A percentile compares a stretch with the other conserved stretches of the same genome.
Conservation (phyloP, 176 grass and related monocot species). For the Musa acuminata region DNA sequence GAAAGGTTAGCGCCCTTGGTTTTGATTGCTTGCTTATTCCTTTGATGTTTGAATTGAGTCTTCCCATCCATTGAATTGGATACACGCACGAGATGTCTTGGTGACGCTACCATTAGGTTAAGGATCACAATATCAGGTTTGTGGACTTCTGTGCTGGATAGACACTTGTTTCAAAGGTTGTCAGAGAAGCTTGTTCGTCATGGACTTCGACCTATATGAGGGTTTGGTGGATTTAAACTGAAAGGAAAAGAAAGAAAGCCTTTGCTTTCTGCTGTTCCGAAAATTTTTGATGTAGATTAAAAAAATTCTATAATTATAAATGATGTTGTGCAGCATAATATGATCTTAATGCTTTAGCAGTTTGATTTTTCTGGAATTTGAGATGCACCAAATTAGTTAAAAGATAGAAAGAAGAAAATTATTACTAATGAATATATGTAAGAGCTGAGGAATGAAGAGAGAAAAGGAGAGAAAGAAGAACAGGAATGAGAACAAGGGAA, state of each 20-base stretch:
- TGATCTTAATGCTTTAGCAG: not conserved
- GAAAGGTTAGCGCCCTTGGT: not conserved
- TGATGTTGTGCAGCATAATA: not conserved
- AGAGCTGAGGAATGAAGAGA: not conserved
- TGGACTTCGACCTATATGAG: not conserved
- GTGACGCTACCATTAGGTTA: not conserved
- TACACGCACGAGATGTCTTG: not conserved
- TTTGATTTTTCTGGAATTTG: not conserved
- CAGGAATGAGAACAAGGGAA: not conserved
- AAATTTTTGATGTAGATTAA: not conserved
- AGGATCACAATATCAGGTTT: not conserved
- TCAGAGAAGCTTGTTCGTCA: not conserved
- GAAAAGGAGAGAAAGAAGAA: not conserved
- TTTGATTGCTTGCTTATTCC: too few relatives aligned
- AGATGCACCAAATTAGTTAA: not conserved
- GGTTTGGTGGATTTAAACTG: not conserved
- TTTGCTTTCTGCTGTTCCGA: not conserved
- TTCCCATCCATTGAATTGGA: not conserved
- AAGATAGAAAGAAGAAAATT: not conserved
- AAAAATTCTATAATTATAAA: not conserved
- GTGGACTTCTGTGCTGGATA: not conserved
- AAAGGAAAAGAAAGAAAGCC: not conserved
- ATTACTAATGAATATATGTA: not conserved
- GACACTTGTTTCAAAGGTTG: not conserved
- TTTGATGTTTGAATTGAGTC: too few relatives aligned